Evolutionary conservation across 352 stramenopile genomes (phyloP), one percentile per base, ranked within the genome.

Genomic region (Phytophthora cactorum): DNA sequence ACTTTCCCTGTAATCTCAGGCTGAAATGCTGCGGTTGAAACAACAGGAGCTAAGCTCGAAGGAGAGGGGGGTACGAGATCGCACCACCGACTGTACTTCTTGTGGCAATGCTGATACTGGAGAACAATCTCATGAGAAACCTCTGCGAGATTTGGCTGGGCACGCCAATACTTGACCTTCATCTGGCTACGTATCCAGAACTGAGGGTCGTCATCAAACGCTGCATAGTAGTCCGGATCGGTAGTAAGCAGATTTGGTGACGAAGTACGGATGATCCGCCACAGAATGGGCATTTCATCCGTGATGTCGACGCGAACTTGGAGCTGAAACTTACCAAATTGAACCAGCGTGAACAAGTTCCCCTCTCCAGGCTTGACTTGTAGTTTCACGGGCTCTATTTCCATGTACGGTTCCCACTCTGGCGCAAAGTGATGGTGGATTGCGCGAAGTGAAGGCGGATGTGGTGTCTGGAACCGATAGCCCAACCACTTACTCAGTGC

Each of bases 371-470:
- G 14, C 10, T 49, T 70, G 5, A 47, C 52, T 43, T 44, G 32
- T 12, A 74, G 29, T 27, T 78, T 45, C 22, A 75, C 66, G n/a
- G 54, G 38, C 3, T 52, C 29, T 45, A n/a, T 52, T 41, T 78
- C 67, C 49, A 72, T 52, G 52, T 75, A 78, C 14, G 71, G 71
- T 36, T 74, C 63, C 71, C 71, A 78, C n/a, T 75, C 67, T 12
- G 75, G 60, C 27, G 75, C 84, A 62, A 78, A 90, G 34, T 80
- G 60, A 5, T 58, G 46, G 50, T 88, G 81, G 15, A 92, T 74
- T 10, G 74, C 67, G 12, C 77, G 49, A 7, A 92, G 68, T 25
- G 78, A 86, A 12, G 76, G 70, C 12, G 63, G 59, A 15, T 77
- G 17, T 9, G 34, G 7, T 27, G 51, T 65, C 12, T 64, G 34